Evolutionary conservation across 441 rosid genomes (phyloP), one percentile per base, ranked within the genome.

Genomic region (Erodium trifolium): DNA sequence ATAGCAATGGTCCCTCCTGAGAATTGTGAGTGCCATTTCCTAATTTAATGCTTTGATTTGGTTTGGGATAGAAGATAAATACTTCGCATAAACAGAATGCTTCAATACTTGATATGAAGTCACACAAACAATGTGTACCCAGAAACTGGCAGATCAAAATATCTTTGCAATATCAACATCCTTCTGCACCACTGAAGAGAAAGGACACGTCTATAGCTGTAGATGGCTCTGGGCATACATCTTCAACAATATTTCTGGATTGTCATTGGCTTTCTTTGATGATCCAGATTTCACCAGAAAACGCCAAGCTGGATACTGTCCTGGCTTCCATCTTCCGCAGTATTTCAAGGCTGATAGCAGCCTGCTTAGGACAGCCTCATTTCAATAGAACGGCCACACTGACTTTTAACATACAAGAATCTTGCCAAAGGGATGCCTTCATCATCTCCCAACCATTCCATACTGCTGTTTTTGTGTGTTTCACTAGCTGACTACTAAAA

Each of bases 371-470:
- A 18, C 27, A 7, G 10, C 10, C 23, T 17, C 27, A 57, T 57
- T 18, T 57, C 3, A 18, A 17, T 5, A 67, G 86, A 47, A 12
- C 79, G 45, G 79, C 77, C 51, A 87, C 89, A 18, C 86, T 6
- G 89, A 85, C 70, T 31, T 81, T 93, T 71, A 85, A 90, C 1
- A 91, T 86, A 9, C 63, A 76, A 35, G 86, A 84, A 72, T 87
- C 88, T 0, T 92, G 88, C 53, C 53, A 79, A 64, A 79, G 64
- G 13, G 68, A 74, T 14, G 86, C 85, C 55, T 67, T 72, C 27
- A 87, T 71, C 97, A 90, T 89, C 75, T 86, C 88, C 78, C 72
- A 81, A 71, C 86, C 88, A 66, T 37, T 79, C 81, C 78, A 62
- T 81, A 1, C 75, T 11, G 86, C 89, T 39, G 64, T 76, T 79